Evolutionary conservation across 208 protist species (phyloP), one percentile per base, ranked within the genome.

Genomic region (Wallacemonas sp.): DNA sequence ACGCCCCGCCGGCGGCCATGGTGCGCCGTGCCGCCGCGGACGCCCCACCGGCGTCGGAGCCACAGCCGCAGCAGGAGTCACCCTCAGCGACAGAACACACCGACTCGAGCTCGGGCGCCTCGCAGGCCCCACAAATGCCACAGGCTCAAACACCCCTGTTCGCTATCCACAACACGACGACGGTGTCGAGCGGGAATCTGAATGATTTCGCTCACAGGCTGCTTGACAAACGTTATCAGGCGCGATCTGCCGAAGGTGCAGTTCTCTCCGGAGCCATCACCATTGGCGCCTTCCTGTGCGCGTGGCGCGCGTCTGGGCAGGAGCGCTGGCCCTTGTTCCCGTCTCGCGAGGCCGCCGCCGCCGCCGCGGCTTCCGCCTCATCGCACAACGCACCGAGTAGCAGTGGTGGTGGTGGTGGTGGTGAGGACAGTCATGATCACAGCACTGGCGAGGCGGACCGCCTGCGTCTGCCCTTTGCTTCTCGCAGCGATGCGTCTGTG

Each of bases 261-360:
- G 52, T 58, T 30, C 9, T 58, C 29, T 17, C 26, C 6, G 52
- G 52, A 2, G 26, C 52, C n/a, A 19, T 58, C 38, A 29, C 38
- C 2, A 58, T 93, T 11, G 87, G 87, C 12, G 83, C 87, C 0
- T 93, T 90, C 48, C 56, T 93, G 19, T 70, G 74, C 64, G 83
- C 87, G 21, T 75, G 83, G 76, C 83, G 78, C 24, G 17, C 68
- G 1, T 65, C 61, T 1, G 73, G 78, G 1, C 8, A 19, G 27
- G 65, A 54, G 56, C 16, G 30, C 43, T 66, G 44, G 55, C 36
- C 43, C 9, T 23, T 46, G 23, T 56, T 47, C 1, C 5, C 61
- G 6, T 11, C 34, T 30, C 6, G 11, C 9, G 52, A 58, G 17
- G 23, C 23, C 3, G 47, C 47, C 5, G 47, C 47, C 9, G 23